These are phyloP conservation scores for Exophiala alcalophila DNA, from an alignment of 2,329 filamentous ascomycete genomes.

Conservation along the genomic window DNA sequence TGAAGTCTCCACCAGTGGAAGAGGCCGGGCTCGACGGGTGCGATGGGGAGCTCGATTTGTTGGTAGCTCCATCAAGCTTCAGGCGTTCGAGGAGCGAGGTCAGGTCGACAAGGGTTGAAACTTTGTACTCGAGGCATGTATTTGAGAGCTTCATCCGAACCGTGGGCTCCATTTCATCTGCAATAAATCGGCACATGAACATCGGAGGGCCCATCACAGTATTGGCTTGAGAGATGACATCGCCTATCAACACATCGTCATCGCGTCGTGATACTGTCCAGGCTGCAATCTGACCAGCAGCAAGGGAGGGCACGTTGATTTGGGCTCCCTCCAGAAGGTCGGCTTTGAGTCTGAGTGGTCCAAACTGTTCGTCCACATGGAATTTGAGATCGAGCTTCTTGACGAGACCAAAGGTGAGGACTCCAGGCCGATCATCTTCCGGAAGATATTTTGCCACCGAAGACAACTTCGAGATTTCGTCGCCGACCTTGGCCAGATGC, in stretches of 20 bases:
- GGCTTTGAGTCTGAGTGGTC: slow-evolving; percentile 58
- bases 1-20: slow-evolving; percentile 20
- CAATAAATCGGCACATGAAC: slow-evolving; percentile 84
- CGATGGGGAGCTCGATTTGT: slow-evolving; percentile 56
- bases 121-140: slow-evolving; percentile 80
- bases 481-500: slow-evolving; percentile 66
- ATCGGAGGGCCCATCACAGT: slow-evolving; percentile 51
- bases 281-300: slow-evolving; percentile 70
- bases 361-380: slow-evolving; percentile 67
- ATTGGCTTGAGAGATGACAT: slow-evolving; percentile 46
- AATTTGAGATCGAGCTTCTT: slow-evolving; percentile 61
- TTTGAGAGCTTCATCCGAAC: slow-evolving; percentile 86
- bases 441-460: slow-evolving; percentile 92
- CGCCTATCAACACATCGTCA: slow-evolving; percentile 68
- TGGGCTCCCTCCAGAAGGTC: slow-evolving; percentile 70
- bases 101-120: slow-evolving; percentile 76
- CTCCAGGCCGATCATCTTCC: slow-evolving; percentile 87
- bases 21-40: slow-evolving; percentile 25
- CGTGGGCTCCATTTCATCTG: slow-evolving; percentile 89
- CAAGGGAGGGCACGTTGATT: slow-evolving; percentile 77
- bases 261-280: slow-evolving; percentile 63
- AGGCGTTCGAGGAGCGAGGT: slow-evolving; percentile 66
- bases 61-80: slow-evolving; percentile 63
- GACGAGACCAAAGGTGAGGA: slow-evolving; percentile 70
- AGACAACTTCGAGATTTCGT: slow-evolving; percentile 77